These are phyloP conservation scores for Paecilomyces niveus DNA, from an alignment of 2,329 filamentous ascomycete genomes.

Conservation along the genomic window DNA sequence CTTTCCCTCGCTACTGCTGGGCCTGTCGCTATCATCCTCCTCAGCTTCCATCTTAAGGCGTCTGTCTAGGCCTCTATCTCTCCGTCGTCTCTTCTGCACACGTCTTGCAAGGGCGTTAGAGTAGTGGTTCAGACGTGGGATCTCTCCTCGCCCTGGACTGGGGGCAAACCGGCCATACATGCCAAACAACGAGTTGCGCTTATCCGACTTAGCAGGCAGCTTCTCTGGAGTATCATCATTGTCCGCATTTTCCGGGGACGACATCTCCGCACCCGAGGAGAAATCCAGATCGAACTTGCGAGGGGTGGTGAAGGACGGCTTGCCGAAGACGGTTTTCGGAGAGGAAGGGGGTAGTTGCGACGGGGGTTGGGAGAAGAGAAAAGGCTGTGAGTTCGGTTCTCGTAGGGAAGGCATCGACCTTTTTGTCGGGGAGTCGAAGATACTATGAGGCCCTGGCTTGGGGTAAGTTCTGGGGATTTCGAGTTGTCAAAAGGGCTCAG, in stretches of 20 bases:
- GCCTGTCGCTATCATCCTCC: constrained; percentile 36
- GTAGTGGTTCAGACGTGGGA: constrained; percentile 45
- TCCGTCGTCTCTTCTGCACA: constrained; percentile 44
- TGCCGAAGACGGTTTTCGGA: constrained; percentile 28
- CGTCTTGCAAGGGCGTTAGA: constrained; percentile 38
- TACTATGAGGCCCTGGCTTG: constrained; percentile 29
- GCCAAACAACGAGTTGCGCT: constrained; percentile 34
- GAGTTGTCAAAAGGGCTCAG: not conserved
- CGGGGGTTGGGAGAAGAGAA: constrained; percentile 40
- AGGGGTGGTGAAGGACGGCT: constrained; percentile 43
- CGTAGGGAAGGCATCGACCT: constrained; percentile 38
- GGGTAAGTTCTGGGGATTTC: constrained; percentile 3
- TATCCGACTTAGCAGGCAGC: constrained; percentile 19
- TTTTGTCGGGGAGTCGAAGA: constrained; percentile 45
- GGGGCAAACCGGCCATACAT: constrained; percentile 38
- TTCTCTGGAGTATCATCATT: constrained; percentile 43
- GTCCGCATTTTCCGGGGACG: constrained; percentile 39
- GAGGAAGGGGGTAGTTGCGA: constrained; percentile 22
- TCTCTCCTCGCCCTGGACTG: constrained; percentile 58
- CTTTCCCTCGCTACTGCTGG: constrained; percentile 28
- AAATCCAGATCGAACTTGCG: constrained; percentile 41
- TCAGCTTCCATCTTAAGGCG: constrained; percentile 33
- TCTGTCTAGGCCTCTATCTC: constrained; percentile 40
- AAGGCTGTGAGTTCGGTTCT: constrained; percentile 44
- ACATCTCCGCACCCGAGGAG: constrained; percentile 42